Conservation (phyloP, 192 early-diverging fungal species). For the Linnemannia hyalina region DNA sequence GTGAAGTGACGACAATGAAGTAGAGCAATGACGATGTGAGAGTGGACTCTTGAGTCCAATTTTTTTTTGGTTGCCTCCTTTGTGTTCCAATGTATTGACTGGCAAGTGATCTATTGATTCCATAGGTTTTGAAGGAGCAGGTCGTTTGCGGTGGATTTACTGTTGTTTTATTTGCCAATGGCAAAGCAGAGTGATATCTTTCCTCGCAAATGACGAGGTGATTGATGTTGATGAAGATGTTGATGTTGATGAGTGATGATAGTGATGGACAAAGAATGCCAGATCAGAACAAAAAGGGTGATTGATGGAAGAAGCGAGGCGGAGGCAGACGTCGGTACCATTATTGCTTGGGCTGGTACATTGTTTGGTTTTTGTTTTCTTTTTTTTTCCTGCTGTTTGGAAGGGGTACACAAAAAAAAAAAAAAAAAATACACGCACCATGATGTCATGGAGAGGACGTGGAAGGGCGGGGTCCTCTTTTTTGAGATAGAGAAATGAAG, state of each 20-base stretch:
- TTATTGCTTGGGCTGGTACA: not conserved
- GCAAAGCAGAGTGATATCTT: not conserved
- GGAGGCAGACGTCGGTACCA: not conserved
- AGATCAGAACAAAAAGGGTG: not conserved
- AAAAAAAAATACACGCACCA: not conserved
- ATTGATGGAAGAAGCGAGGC: not conserved
- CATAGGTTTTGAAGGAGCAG: not conserved
- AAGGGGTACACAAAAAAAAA: slow-evolving; percentile 1
- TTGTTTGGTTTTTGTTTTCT: not conserved
- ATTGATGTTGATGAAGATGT: no score
- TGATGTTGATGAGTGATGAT: no score
- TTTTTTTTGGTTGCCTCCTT: not conserved
- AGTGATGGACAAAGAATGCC: no score
- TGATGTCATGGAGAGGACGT: not conserved
- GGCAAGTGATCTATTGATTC: no score
- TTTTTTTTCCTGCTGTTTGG: not conserved
- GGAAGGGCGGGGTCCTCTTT: not conserved
- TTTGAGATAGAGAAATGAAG: not conserved
- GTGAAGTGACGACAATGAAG: not conserved
- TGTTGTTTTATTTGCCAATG: not conserved
- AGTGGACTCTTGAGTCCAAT: not conserved
- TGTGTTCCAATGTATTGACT: no score
- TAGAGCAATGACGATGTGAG: not conserved
- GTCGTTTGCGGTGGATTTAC: not conserved
- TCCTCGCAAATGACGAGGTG: not conserved